Evolutionary conservation across 371 early-diverging fungal species (phyloP).

Genomic region (Blakeslea trispora): DNA sequence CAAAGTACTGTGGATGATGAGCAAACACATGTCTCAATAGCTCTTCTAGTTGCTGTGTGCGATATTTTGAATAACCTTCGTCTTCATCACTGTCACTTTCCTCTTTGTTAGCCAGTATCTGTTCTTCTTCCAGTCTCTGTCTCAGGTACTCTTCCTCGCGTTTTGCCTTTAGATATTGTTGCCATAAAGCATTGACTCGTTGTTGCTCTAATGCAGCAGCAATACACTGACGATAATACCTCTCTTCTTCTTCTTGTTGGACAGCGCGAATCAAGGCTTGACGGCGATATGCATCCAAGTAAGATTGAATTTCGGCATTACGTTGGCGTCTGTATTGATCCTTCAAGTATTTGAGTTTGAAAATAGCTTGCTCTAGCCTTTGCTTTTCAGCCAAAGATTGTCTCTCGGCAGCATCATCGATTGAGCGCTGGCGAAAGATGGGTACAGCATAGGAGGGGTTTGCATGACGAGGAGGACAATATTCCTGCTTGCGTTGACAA

Average conservation of each 20-base stretch:
- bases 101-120: background rate
- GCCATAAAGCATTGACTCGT: conserved; percentile 12
- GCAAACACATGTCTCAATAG: conserved; percentile 18
- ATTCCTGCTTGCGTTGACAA: conserved; percentile 11
- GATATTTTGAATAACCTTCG: conserved; percentile 17
- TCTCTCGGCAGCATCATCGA: conserved; percentile 5
- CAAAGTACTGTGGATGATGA: background rate
- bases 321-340: conserved; percentile 29
- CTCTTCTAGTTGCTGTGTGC: conserved; percentile 17
- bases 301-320: conserved; percentile 23
- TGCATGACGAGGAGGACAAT: background rate
- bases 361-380: conserved; percentile 20
- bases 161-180: conserved; percentile 13
- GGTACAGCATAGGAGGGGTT: conserved; percentile 1
- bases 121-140: conserved; percentile 2
- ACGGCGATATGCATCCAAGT: conserved; percentile 25
- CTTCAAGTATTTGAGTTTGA: conserved; percentile 11
- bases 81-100: background rate
- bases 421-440: conserved; percentile 10
- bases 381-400: conserved; percentile 22
- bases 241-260: conserved; percentile 26
- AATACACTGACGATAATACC: conserved; percentile 32
- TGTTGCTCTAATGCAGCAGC: conserved; percentile 28
- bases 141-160: conserved; percentile 1
- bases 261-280: conserved; percentile 26